Conservation (phyloP, 2,329 filamentous ascomycete species). For the Calonectria naviculata region DNA sequence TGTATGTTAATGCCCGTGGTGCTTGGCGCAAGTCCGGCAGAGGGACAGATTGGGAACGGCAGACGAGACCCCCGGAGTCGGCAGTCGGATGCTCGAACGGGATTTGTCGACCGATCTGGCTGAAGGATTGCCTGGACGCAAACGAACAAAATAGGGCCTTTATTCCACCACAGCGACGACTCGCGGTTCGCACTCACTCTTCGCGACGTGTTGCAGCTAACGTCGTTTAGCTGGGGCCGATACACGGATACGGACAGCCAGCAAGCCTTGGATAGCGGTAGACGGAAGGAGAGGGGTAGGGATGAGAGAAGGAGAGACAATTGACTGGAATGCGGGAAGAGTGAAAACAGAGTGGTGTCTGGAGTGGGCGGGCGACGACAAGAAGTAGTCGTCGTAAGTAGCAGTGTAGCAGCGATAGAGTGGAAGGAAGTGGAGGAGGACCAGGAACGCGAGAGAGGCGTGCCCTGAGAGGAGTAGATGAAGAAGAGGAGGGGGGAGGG, state of each 20-base stretch:
- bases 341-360: constrained; percentile 16
- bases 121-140: constrained; percentile 16
- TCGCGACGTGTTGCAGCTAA: constrained; percentile 6
- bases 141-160: constrained; percentile 15
- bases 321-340: constrained; percentile 24
- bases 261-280: constrained; percentile 1
- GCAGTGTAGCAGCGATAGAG: constrained; percentile 83
- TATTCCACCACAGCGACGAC: constrained; percentile 8
- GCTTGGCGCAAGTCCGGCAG: constrained; percentile 4
- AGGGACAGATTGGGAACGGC: constrained; percentile 11
- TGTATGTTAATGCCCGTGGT: neutral
- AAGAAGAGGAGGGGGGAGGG: constrained; percentile 10
- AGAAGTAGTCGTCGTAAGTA: constrained; percentile 68
- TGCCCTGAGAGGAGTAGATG: constrained; percentile 6
- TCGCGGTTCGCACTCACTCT: constrained; percentile 1
- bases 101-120: constrained; percentile 7
- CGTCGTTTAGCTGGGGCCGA: neutral
- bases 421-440: constrained; percentile 71
- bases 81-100: constrained; percentile 12
- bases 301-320: constrained; percentile 10
- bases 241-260: neutral
- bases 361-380: constrained; percentile 81
- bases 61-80: constrained; percentile 16
- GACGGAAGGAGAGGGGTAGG: neutral
- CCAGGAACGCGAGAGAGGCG: constrained; percentile 9